These are phyloP conservation scores for Hortaea werneckii DNA, from an alignment of 2,329 filamentous ascomycete species.

Conservation along the genomic window DNA sequence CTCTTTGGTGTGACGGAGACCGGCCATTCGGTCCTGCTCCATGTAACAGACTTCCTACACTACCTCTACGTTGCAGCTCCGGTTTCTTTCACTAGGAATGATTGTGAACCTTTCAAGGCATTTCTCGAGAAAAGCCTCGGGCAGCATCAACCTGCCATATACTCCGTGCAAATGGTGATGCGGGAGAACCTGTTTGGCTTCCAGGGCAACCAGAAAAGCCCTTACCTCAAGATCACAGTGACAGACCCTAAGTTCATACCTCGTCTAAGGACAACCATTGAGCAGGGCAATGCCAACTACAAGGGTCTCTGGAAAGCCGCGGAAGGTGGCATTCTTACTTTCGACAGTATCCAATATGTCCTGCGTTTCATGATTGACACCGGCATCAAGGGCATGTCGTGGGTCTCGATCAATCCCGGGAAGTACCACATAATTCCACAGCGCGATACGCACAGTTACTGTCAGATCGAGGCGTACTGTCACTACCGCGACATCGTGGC, in stretches of 20 bases:
- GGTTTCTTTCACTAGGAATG: conserved; percentile 63
- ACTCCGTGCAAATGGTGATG: conserved; percentile 72
- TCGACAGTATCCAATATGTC: conserved; percentile 92
- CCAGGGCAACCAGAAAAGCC: conserved; percentile 82
- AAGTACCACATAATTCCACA: conserved; percentile 62
- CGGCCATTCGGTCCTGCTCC: conserved; percentile 86
- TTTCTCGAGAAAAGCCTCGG: conserved; percentile 72
- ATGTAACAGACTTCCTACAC: conserved; percentile 91
- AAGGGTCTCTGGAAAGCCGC: conserved; percentile 74
- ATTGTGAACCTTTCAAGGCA: conserved; percentile 67
- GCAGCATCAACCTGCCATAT: conserved; percentile 62
- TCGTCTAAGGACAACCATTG: conserved; percentile 64
- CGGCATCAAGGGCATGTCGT: conserved; percentile 91
- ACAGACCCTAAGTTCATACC: conserved; percentile 78
- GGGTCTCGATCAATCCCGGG: conserved; percentile 74
- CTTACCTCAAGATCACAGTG: conserved; percentile 88
- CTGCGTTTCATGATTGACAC: conserved; percentile 97
- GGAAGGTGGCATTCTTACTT: conserved; percentile 70
- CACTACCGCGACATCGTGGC: conserved; percentile 75
- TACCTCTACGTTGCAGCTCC: conserved; percentile 92
- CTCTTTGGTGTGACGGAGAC: conserved; percentile 83
- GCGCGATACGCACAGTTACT: conserved; percentile 70
- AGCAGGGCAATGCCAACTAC: conserved; percentile 72
- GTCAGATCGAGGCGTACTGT: conserved; percentile 86
- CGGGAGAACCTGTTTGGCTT: conserved; percentile 90